Evolutionary conservation across 257 asterid species (phyloP).

Genomic region (Solanum pinnatisectum): DNA sequence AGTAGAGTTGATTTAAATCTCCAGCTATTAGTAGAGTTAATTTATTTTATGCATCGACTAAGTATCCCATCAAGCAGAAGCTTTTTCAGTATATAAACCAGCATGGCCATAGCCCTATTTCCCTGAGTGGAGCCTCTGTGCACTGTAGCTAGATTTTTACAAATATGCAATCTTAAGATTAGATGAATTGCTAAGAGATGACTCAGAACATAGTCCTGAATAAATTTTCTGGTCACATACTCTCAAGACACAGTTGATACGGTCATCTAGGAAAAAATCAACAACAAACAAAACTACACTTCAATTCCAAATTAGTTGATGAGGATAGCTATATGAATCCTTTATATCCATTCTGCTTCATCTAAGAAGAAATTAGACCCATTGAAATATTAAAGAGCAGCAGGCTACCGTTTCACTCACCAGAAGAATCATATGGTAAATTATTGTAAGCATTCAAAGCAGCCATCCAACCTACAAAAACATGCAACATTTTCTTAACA

Average conservation of each 20-base stretch:
- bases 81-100: background rate
- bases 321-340: background rate
- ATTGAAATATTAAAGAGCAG: conserved; percentile 1
- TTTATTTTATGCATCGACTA: background rate
- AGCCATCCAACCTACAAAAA: conserved; percentile 72
- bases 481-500: conserved; percentile 1
- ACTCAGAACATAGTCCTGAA: background rate
- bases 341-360: background rate
- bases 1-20: background rate
- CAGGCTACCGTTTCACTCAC: conserved; percentile 31
- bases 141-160: background rate
- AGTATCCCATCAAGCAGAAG: background rate
- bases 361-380: background rate
- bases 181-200: background rate
- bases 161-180: background rate
- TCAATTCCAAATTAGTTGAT: background rate
- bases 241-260: background rate
- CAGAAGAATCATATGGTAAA: conserved; percentile 68
- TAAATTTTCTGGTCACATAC: background rate
- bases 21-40: background rate
- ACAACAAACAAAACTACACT: background rate
- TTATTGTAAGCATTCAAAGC: conserved; percentile 50
- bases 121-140: background rate
- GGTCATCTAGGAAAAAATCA: background rate
- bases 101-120: background rate